Conservation (phyloP, 139 green algal species). For the Astrephomene gubernaculifera region DNA sequence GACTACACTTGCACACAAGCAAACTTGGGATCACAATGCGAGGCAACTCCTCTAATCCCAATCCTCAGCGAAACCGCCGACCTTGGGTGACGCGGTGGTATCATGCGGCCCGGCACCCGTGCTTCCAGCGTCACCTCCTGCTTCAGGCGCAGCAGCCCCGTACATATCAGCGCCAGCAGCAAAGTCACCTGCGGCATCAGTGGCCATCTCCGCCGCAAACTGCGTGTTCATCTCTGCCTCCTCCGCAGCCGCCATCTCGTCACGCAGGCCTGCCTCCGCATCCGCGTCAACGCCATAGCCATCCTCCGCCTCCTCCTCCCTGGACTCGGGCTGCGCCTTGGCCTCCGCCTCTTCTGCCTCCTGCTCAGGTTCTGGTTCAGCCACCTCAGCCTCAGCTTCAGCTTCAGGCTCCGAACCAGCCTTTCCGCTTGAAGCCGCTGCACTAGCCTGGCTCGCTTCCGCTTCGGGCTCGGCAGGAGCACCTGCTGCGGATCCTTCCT, state of each 20-base stretch:
- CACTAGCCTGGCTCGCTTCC: neutral
- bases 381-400: neutral
- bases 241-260: neutral
- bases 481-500: too few relatives aligned
- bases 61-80: constrained; percentile 5
- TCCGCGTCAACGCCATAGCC: neutral
- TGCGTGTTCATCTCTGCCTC: constrained; percentile 25
- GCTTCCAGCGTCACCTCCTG: neutral
- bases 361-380: too few relatives aligned
- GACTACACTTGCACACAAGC: too few relatives aligned
- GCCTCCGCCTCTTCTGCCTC: neutral
- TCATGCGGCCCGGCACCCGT: neutral
- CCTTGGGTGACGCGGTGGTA: neutral
- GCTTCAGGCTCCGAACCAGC: neutral
- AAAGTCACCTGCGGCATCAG: neutral
- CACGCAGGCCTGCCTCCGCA: neutral
- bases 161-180: neutral
- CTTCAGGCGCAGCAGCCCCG: too few relatives aligned
- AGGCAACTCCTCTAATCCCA: constrained; percentile 20
- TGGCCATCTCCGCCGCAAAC: constrained; percentile 10
- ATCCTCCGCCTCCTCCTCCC: neutral
- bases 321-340: neutral
- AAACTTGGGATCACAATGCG: too few relatives aligned
- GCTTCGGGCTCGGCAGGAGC: too few relatives aligned
- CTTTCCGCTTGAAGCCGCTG: neutral